These are phyloP conservation scores for Ascocoryne sarcoides DNA, from an alignment of 2,329 filamentous ascomycete genomes.

Conservation along the genomic window DNA sequence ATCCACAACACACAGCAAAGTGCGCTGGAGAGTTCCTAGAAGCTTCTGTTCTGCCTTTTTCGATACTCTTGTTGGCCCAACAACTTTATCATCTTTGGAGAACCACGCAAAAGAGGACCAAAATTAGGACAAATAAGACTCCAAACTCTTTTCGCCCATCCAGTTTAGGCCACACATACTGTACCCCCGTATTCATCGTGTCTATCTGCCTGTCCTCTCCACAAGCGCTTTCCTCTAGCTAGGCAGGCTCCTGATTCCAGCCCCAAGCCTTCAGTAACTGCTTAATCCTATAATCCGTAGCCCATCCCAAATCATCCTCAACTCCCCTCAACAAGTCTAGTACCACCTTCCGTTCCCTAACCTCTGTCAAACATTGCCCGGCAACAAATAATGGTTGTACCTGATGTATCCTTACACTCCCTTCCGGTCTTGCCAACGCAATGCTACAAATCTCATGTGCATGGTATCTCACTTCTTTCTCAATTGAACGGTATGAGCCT, in stretches of 20 bases:
- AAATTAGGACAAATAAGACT: too few species aligned
- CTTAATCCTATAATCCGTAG: conserved; percentile 50
- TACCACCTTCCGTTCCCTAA: conserved; percentile 44
- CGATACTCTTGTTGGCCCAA: too few species aligned
- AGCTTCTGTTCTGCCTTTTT: too few species aligned
- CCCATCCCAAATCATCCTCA: conserved; percentile 55
- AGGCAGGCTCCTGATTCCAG: conserved; percentile 21
- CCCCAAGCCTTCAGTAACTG: conserved; percentile 40
- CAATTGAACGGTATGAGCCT: conserved; percentile 46
- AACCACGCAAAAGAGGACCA: too few species aligned
- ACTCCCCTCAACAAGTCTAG: conserved; percentile 47
- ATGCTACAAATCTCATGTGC: conserved; percentile 55
- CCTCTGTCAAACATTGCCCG: conserved; percentile 48
- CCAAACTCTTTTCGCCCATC: too few species aligned
- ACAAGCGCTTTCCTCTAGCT: too few species aligned
- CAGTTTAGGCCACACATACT: too few species aligned
- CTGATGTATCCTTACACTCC: background rate
- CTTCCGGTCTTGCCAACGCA: conserved; percentile 41
- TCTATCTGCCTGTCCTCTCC: conserved; percentile 7
- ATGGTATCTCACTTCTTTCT: conserved; percentile 45
- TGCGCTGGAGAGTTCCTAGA: too few species aligned
- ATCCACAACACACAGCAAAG: too few species aligned
- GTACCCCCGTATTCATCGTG: too few species aligned
- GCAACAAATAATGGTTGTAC: background rate
- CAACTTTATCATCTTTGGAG: too few species aligned